phyloP scores from a whole-genome alignment of 106 monocot genomes.

The Dendrobium chrysotoxum region DNA sequence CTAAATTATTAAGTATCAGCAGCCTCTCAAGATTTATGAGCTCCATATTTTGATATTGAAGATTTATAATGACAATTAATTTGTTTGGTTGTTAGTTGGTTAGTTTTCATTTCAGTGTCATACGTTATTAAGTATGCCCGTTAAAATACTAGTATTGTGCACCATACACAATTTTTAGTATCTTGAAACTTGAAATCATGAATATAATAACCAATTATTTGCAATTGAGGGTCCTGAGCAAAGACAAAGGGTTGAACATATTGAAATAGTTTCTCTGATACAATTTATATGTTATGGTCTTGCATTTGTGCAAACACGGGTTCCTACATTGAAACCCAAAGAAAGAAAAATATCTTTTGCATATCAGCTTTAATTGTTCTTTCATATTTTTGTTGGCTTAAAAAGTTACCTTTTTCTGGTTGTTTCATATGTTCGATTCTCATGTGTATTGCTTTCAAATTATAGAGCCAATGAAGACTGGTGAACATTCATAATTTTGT shows the following conservation, averaged over 20 bases:
- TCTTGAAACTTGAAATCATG: not conserved
- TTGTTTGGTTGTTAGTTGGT: not conserved
- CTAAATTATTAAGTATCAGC: not conserved
- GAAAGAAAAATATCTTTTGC: not conserved
- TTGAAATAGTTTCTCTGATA: not conserved
- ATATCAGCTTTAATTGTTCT: not conserved
- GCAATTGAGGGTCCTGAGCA: not conserved
- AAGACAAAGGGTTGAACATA: not conserved
- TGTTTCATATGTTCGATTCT: not conserved
- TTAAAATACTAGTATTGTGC: too few relatives aligned
- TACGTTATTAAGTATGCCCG: too few relatives aligned
- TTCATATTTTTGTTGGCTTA: not conserved
- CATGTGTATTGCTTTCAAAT: not conserved
- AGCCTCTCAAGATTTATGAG: not conserved
- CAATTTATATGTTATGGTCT: not conserved
- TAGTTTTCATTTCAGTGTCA: too few relatives aligned
- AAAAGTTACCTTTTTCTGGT: not conserved
- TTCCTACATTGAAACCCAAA: not conserved
- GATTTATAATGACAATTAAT: not conserved
- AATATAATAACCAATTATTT: not conserved
- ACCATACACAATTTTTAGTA: not conserved
- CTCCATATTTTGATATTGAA: not conserved
- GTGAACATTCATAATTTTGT: conserved; percentile 6
- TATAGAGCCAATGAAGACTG: not conserved
- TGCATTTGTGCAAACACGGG: not conserved